Evolutionary conservation across 2,329 filamentous ascomycete species (phyloP), one percentile per base, ranked within the genome.

Genomic region (Aspergillus sp.): DNA sequence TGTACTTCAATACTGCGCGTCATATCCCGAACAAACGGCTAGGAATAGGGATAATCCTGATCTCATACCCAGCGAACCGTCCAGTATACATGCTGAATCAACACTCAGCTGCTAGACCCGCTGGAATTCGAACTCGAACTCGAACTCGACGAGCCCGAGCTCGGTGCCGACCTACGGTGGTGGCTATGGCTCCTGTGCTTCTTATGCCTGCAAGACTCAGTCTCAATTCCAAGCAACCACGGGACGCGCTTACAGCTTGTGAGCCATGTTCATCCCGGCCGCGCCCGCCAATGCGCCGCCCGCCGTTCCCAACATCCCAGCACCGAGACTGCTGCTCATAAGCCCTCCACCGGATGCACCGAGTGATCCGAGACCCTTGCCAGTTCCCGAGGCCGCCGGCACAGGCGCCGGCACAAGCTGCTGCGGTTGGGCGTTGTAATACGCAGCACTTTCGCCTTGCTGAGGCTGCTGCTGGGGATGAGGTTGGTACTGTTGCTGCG

Each of bases 261-360:
- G 49, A 14, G 44, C 45, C 26, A 47, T 38, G 27, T 53, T 53
- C 36, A 53, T 47, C 27, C 56, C 55, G 8, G 49, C 44, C 10
- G 53, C 55, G 22, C 58, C 58, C 15, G 50, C 40, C 22, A 59
- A 37, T 13, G 51, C 48, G 25, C 58, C 58, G 5, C 53, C 58
- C 2, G 53, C 39, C 1, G 51, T 55, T 2, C 51, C 53, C 20
- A 62, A 27, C 5, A 47, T 25, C 5, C 54, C 57, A 10, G 52
- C 53, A 3, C 55, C 56, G n/a, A 59, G 29, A 29, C 60, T 56
- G 27, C 58, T 51, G 5, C 55, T 55, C 2, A 55, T 26, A 29
- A 57, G 49, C 1, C 55, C 58, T 29, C 60, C 60, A 3, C 52
- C 57, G 1, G 56, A 55, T 24, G 51, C 58, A 15, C 61, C 61